Evolutionary conservation across 208 protist genomes (phyloP).

Genomic region (Angomonas ambiguus): DNA sequence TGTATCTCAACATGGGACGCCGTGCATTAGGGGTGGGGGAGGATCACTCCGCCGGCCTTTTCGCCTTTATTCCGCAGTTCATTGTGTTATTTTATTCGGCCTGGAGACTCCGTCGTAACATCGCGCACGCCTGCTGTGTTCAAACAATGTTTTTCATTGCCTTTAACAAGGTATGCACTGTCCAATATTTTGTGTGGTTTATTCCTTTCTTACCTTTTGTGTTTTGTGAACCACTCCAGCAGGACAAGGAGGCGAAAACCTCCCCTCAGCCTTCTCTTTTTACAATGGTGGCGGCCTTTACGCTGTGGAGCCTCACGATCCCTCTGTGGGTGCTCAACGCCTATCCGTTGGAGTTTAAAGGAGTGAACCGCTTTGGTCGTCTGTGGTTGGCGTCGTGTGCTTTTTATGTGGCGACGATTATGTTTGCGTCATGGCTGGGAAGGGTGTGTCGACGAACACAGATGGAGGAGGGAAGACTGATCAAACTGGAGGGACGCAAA

Average conservation of each 20-base stretch:
- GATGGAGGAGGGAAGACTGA: neutral
- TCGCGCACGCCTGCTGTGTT: constrained; percentile 75
- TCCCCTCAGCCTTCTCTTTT: constrained; percentile 15
- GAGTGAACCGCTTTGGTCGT: constrained; percentile 65
- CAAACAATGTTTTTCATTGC: constrained; percentile 89
- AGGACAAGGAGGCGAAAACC: neutral
- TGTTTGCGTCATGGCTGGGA: constrained; percentile 55
- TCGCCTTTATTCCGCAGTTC: constrained; percentile 85
- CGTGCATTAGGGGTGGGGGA: constrained; percentile 37
- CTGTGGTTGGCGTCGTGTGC: constrained; percentile 79
- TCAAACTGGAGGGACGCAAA: neutral
- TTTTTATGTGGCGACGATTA: constrained; percentile 83
- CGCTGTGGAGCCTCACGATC: constrained; percentile 62
- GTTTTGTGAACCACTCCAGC: constrained; percentile 36
- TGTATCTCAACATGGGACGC: constrained; percentile 79
- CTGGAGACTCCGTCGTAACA: constrained; percentile 67
- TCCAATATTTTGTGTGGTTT: constrained; percentile 96
- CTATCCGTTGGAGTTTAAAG: constrained; percentile 82
- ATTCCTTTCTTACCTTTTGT: constrained; percentile 79
- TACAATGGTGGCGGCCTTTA: constrained; percentile 22
- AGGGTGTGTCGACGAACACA: constrained; percentile 44
- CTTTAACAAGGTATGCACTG: constrained; percentile 94
- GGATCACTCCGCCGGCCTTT: constrained; percentile 52
- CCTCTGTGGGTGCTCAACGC: constrained; percentile 75
- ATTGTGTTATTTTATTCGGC: constrained; percentile 63